These are phyloP conservation scores for Marchantia paleacea DNA, from an alignment of 225 moss, liverwort and hornwort species.

Conservation along the genomic window DNA sequence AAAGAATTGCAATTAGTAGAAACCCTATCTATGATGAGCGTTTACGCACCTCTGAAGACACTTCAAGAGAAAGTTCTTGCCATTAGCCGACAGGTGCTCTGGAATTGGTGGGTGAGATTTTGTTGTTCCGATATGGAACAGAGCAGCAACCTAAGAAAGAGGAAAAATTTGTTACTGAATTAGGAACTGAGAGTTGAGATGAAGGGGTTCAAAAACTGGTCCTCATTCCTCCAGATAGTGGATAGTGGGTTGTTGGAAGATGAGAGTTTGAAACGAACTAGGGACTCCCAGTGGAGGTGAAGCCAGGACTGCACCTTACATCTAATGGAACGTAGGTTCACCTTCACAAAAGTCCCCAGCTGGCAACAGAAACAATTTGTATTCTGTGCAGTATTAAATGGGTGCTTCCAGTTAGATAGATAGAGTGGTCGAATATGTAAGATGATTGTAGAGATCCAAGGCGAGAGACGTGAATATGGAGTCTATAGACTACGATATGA, in stretches of 20 bases:
- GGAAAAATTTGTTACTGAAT: background rate
- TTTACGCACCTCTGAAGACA: constrained; percentile 60
- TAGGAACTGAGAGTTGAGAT: background rate
- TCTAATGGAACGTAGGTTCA: constrained; percentile 17
- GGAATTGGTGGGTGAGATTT: constrained; percentile 95
- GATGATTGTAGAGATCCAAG: too few relatives aligned
- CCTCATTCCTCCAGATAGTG: background rate
- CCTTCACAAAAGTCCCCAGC: constrained; percentile 9
- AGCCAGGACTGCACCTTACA: constrained; percentile 10
- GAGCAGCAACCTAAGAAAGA: constrained; percentile 51
- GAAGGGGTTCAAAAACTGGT: background rate
- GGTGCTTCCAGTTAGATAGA: background rate
- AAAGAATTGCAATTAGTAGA: too few relatives aligned
- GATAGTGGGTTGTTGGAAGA: background rate
- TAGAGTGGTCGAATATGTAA: too few relatives aligned
- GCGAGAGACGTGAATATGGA: too few relatives aligned
- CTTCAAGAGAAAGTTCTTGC: constrained; percentile 75
- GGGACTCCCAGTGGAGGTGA: background rate
- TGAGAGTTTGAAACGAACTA: background rate
- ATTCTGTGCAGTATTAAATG: constrained; percentile 23
- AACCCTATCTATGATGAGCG: background rate
- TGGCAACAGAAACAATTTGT: background rate
- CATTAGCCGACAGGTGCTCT: constrained; percentile 73
- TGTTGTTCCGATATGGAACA: constrained; percentile 97
- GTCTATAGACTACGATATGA: too few relatives aligned